These are phyloP conservation scores for Raphanus sativus DNA, from an alignment of 345 rosid genomes.

Conservation along the genomic window DNA sequence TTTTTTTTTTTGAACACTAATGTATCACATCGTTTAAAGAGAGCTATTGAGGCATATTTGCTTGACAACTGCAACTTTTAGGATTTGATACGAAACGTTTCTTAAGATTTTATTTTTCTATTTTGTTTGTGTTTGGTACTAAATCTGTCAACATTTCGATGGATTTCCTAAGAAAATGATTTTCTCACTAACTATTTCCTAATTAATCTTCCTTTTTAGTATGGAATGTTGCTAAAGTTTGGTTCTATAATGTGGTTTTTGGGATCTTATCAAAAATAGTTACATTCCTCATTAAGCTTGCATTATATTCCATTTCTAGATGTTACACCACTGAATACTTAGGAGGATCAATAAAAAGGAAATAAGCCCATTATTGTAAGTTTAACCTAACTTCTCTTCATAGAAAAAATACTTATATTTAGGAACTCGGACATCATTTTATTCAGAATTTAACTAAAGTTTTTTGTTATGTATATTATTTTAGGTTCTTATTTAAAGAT, in stretches of 20 bases:
- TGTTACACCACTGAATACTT: background rate
- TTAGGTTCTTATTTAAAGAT: background rate
- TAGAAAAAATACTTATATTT: background rate
- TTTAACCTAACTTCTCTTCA: background rate
- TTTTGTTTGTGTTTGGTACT: slow-evolving; percentile 12
- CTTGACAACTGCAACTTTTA: slow-evolving; percentile 23
- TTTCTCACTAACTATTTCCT: background rate
- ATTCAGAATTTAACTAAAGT: background rate
- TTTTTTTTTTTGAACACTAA: too few species aligned
- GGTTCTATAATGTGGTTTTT: slow-evolving; percentile 27
- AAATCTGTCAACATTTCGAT: slow-evolving; percentile 20
- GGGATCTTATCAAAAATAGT: slow-evolving; percentile 30
- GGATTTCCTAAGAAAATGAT: background rate
- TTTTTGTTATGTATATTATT: background rate
- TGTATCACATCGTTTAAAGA: background rate
- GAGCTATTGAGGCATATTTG: background rate
- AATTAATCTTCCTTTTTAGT: slow-evolving; percentile 10
- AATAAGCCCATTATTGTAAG: background rate
- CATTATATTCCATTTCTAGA: slow-evolving; percentile 5
- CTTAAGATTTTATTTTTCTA: background rate
- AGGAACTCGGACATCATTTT: background rate
- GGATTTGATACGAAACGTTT: slow-evolving; percentile 20
- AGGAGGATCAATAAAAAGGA: background rate
- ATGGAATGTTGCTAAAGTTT: slow-evolving; percentile 33
- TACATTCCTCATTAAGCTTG: slow-evolving; percentile 23